phyloP scores from a whole-genome alignment of 2,329 filamentous ascomycete species.

The Colletotrichum ledebouriae region DNA sequence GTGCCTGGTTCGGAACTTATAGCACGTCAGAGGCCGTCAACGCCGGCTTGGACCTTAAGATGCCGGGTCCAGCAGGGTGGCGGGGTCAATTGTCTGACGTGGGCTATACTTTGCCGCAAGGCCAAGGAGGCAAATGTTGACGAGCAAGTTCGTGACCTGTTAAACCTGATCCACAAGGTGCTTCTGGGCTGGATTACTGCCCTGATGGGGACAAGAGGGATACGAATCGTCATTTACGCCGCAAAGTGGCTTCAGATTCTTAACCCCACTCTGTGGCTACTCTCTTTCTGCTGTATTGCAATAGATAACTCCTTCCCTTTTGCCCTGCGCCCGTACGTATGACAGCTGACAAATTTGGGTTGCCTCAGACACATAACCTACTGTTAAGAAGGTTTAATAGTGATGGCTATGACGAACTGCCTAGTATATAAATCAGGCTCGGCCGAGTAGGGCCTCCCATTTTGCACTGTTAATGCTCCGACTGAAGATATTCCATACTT shows the following conservation, averaged over 20 bases:
- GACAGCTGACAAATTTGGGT: too few relatives aligned
- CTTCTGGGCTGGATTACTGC: slow-evolving; percentile 27
- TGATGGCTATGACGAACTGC: too few relatives aligned
- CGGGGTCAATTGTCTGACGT: slow-evolving; percentile 62
- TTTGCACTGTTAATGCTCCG: too few relatives aligned
- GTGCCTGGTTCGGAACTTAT: slow-evolving; percentile 71
- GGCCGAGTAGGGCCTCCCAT: too few relatives aligned
- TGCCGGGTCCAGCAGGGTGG: slow-evolving; percentile 68
- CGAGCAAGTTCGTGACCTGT: slow-evolving; percentile 66
- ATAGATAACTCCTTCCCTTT: too few relatives aligned
- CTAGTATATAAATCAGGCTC: too few relatives aligned
- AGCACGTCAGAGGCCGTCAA: slow-evolving; percentile 63
- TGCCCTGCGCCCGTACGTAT: too few relatives aligned
- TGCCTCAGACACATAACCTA: too few relatives aligned
- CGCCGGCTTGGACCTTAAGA: slow-evolving; percentile 70
- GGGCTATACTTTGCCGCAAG: slow-evolving; percentile 67
- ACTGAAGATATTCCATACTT: too few relatives aligned
- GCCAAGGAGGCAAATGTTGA: slow-evolving; percentile 67
- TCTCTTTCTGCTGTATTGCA: too few relatives aligned
- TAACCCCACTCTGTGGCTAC: too few relatives aligned
- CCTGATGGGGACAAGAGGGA: slow-evolving; percentile 54
- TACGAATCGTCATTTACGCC: slow-evolving; percentile 49
- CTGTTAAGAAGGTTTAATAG: too few relatives aligned
- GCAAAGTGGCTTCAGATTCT: slow-evolving; percentile 49
- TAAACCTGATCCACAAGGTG: slow-evolving; percentile 61